Percentiles rank a stretch among this genome's conserved stretches.
These are phyloP conservation scores for Epichloe festucae DNA, from an alignment of 2,329 filamentous ascomycete genomes.

Conservation along the genomic window DNA sequence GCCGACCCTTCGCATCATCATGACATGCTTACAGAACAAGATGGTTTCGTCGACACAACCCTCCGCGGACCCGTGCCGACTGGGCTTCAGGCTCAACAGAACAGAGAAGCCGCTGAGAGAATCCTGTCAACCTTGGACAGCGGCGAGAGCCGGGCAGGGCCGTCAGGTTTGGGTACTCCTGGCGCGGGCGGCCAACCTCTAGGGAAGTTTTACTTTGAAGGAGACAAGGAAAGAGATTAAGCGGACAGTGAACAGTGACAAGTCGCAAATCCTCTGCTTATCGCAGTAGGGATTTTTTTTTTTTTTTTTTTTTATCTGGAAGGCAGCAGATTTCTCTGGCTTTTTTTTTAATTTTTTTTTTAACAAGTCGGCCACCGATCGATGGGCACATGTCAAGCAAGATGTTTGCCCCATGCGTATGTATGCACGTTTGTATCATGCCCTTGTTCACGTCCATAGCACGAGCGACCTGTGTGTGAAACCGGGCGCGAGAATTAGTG, in stretches of 20 bases:
- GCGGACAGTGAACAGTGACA: not conserved
- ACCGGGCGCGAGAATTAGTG: not conserved
- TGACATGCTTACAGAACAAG: conserved; percentile 36
- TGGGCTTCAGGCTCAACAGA: conserved; percentile 12
- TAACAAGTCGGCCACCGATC: not conserved
- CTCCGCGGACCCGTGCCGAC: conserved; percentile 41
- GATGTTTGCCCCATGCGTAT: too few species aligned
- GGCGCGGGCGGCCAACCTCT: conserved; percentile 32
- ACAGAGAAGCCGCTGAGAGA: conserved; percentile 47
- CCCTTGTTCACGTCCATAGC: not conserved
- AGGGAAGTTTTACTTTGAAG: conserved; percentile 50
- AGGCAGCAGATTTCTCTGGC: not conserved
- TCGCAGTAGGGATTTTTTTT: not conserved
- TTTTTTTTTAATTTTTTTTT: not conserved
- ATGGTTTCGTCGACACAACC: conserved; percentile 51
- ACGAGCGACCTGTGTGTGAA: conserved; percentile 3
- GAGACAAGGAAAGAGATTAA: conserved; percentile 20
- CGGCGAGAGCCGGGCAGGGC: conserved; percentile 28
- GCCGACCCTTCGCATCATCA: conserved; percentile 36
- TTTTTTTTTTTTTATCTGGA: not conserved
- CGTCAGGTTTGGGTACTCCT: conserved; percentile 28
- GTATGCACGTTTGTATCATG: not conserved
- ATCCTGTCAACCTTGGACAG: conserved; percentile 46
- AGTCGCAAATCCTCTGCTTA: not conserved
- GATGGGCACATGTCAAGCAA: not conserved